phyloP scores from a whole-genome alignment of 1,284 basidiomycete genomes.

The Schizophyllum commune region DNA sequence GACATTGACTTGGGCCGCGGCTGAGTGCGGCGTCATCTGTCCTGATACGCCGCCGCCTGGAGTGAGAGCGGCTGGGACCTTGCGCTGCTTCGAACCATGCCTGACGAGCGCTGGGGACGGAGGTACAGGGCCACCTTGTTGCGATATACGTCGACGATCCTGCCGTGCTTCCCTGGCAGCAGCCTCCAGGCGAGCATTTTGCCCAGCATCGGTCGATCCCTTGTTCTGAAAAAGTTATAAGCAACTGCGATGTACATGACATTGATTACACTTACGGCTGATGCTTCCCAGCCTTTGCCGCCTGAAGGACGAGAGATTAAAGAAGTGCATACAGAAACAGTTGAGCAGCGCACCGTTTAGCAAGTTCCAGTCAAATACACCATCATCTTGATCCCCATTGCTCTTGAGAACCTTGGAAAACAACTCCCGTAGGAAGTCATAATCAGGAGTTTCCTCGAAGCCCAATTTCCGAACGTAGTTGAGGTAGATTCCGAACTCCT shows the following conservation, averaged over 20 bases:
- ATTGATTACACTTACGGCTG: conserved; percentile 43
- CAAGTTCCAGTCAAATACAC: conserved; percentile 86
- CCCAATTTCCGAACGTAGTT: conserved; percentile 86
- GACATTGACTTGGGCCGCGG: conserved; percentile 66
- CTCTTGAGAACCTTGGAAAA: conserved; percentile 90
- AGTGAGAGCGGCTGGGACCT: conserved; percentile 45
- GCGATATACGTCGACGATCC: conserved; percentile 51
- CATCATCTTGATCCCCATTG: conserved; percentile 82
- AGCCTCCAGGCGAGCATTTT: conserved; percentile 22
- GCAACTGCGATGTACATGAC: conserved; percentile 54
- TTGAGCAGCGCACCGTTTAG: conserved; percentile 49
- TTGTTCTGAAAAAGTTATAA: conserved; percentile 35
- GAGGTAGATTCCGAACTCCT: conserved; percentile 84
- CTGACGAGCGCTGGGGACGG: conserved; percentile 72
- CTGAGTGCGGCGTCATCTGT: conserved; percentile 57
- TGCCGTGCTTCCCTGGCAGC: conserved; percentile 24
- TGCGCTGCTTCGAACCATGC: conserved; percentile 60
- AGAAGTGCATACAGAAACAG: conserved; percentile 3
- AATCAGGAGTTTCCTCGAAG: conserved; percentile 93
- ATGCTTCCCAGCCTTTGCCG: conserved; percentile 93
- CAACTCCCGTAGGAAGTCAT: conserved; percentile 89
- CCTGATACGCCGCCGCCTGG: conserved; percentile 41
- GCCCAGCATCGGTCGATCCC: conserved; percentile 40
- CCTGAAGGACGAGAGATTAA: conserved; percentile 30
- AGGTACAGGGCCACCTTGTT: conserved; percentile 35